Percentiles rank a stretch among this genome's conserved stretches.
These are phyloP conservation scores for Escallonia herrerae DNA, from an alignment of 129 eudicot genomes.

Conservation along the genomic window DNA sequence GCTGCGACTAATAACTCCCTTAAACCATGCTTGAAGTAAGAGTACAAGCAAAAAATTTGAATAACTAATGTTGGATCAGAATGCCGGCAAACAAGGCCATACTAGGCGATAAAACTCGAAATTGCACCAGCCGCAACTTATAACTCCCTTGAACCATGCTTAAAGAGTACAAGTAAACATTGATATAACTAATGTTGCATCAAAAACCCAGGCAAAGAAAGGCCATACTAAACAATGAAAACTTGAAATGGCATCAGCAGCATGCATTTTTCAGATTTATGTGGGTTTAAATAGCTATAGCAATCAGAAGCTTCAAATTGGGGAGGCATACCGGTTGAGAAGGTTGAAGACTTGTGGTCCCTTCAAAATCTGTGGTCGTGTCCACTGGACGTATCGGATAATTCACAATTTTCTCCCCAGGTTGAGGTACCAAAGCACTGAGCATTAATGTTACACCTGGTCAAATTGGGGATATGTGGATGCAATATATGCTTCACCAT, in stretches of 20 bases:
- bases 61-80: no score
- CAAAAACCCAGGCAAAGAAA: not conserved
- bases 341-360: slow-evolving; percentile 86
- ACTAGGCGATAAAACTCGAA: no score
- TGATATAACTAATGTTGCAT: no score
- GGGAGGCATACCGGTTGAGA: slow-evolving; percentile 62
- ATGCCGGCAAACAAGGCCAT: no score
- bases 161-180: not conserved
- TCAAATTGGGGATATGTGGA: slow-evolving; percentile 2
- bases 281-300: not conserved
- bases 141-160: not conserved
- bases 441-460: slow-evolving; percentile 11
- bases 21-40: no score
- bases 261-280: not conserved
- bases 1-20: no score
- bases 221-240: not conserved
- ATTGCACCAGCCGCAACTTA: not conserved
- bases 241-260: not conserved
- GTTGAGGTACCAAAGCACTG: slow-evolving; percentile 77
- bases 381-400: slow-evolving; percentile 96
- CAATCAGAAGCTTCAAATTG: not conserved
- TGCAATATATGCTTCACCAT: slow-evolving; percentile 11
- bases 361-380: slow-evolving; percentile 89
- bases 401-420: slow-evolving; percentile 84
- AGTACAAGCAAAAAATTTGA: no score